These are phyloP conservation scores for Monascus ruber DNA, from an alignment of 2,329 filamentous ascomycete species.

Conservation along the genomic window DNA sequence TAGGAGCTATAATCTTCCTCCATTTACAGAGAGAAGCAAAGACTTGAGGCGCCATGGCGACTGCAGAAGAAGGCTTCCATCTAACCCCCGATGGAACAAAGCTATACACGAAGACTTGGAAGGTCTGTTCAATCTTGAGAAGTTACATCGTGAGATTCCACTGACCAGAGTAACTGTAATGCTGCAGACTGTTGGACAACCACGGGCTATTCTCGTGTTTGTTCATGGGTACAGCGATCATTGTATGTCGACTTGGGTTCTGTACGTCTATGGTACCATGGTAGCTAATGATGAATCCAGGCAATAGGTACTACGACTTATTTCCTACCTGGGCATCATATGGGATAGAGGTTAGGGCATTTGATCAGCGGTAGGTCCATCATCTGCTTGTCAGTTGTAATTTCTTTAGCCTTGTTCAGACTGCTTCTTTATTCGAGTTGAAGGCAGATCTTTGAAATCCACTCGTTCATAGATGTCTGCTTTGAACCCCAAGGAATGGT, in stretches of 20 bases:
- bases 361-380: conserved; percentile 56
- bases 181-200: conserved; percentile 7
- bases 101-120: conserved; percentile 53
- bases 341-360: conserved; percentile 64
- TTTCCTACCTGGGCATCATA: conserved; percentile 58
- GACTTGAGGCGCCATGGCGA: conserved; percentile 10
- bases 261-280: too few relatives aligned
- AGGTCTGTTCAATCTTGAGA: conserved; percentile 30
- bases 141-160: too few relatives aligned
- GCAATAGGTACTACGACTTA: conserved; percentile 63
- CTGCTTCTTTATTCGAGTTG: not conserved
- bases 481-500: not conserved
- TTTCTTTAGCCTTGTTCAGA: not conserved
- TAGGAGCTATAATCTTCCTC: not conserved
- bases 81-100: conserved; percentile 40
- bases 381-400: not conserved
- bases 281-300: conserved; percentile 13
- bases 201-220: conserved; percentile 64
- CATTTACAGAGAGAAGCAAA: not conserved
- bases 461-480: not conserved
- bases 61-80: conserved; percentile 42
- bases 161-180: not conserved
- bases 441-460: not conserved
- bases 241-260: conserved; percentile 22
- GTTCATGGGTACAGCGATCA: conserved; percentile 89